phyloP scores from a whole-genome alignment of 441 rosid genomes.

The Cnidoscolus chayamansa region DNA sequence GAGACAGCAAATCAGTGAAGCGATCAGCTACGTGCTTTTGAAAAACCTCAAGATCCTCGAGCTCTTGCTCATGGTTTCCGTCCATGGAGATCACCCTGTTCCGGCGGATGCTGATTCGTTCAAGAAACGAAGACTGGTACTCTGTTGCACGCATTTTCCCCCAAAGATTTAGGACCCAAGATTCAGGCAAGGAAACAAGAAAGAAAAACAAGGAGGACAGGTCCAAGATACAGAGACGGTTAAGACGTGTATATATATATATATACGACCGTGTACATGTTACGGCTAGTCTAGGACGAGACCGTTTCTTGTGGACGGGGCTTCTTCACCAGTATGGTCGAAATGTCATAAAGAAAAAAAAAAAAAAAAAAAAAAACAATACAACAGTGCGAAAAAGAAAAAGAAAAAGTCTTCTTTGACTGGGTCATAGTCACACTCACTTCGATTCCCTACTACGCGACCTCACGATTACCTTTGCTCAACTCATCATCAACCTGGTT shows the following conservation, averaged over 20 bases:
- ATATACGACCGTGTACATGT: no score
- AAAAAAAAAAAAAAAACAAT: background rate
- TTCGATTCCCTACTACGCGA: conserved; percentile 33
- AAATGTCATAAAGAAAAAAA: background rate
- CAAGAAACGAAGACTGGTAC: conserved; percentile 72
- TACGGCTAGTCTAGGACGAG: no score
- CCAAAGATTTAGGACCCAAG: no score
- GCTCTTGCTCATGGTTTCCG: conserved; percentile 73
- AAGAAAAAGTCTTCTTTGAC: conserved; percentile 24
- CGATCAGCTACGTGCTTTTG: conserved; percentile 75
- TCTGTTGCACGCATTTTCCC: conserved; percentile 68
- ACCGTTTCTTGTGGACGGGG: no score
- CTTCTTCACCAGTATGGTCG: no score
- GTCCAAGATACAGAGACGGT: no score
- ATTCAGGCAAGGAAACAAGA: no score
- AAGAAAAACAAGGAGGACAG: no score
- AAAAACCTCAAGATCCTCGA: conserved; percentile 79
- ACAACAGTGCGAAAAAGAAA: background rate
- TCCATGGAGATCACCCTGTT: conserved; percentile 86
- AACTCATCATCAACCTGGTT: background rate
- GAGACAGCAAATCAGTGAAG: conserved; percentile 52
- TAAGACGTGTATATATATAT: no score
- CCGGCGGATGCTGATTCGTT: conserved; percentile 76
- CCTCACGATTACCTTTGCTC: conserved; percentile 22
- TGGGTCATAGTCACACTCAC: conserved; percentile 13